A percentile compares a stretch with the other conserved stretches of the same genome.
Conservation (phyloP, 2,329 filamentous ascomycete species). For the Gnomoniopsis smithogilvyi region DNA sequence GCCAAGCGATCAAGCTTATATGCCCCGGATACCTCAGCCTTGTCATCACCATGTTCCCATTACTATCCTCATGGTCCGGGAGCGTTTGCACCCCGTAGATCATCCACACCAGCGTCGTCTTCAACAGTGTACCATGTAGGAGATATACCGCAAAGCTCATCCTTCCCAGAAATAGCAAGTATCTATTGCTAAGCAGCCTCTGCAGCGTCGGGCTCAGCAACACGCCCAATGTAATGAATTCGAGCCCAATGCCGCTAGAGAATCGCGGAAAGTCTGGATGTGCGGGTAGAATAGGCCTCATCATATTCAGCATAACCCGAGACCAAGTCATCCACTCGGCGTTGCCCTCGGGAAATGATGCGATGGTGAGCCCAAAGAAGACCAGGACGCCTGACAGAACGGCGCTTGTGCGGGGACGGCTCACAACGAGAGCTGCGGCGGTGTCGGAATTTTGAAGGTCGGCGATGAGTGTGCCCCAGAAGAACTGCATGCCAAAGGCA, state of each 20-base stretch:
- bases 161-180: conserved; percentile 60
- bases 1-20: conserved; percentile 33
- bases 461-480: conserved; percentile 59
- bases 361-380: conserved; percentile 51
- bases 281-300: conserved; percentile 41
- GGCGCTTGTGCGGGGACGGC: conserved; percentile 39
- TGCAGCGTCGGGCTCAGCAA: conserved; percentile 51
- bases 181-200: conserved; percentile 48
- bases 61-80: conserved; percentile 32
- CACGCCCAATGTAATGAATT: conserved; percentile 46
- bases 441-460: conserved; percentile 53
- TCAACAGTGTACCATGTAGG: conserved; percentile 58
- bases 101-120: conserved; percentile 58
- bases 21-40: conserved; percentile 33
- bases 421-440: conserved; percentile 43
- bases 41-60: conserved; percentile 31
- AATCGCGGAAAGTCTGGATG: conserved; percentile 44
- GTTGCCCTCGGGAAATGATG: conserved; percentile 57
- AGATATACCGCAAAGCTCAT: conserved; percentile 65
- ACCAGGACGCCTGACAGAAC: conserved; percentile 48
- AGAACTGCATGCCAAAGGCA: conserved; percentile 55
- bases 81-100: conserved; percentile 45
- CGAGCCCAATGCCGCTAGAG: conserved; percentile 34
- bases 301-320: conserved; percentile 36
- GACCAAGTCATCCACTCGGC: conserved; percentile 55